Base-by-base conservation (phyloP, 2,329 filamentous ascomycete species). In the Xylariaceae sp. region DNA sequence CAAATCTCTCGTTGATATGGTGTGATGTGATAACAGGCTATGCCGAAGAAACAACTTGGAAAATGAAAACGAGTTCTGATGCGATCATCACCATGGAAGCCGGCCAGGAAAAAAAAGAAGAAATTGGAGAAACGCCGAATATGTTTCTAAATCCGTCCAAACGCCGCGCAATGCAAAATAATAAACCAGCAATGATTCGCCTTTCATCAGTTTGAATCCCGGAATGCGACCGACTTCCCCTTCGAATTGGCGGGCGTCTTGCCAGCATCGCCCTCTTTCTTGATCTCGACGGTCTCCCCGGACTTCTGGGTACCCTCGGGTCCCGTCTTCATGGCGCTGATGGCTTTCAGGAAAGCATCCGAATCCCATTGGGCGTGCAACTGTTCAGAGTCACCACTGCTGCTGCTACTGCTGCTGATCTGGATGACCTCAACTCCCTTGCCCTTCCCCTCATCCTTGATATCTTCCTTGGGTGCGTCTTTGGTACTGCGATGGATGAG, bases 401-500 rank as follows among this genome's bases (percentile, higher is more conserved):
- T 63, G 15, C 57, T 64, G 13, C 61, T 54, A 9, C 49, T 51
- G 49, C 49, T 51, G 49, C 64, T 61, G 35, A 64, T 55, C 13
- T 57, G 57, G 17, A 62, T 59, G 37, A 41, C 15, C 4, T 60
- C 51, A 52, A 48, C 15, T 17, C 64, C 66, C 54, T 66, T 68
- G n/a, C 57, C 66, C 53, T 68, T 68, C 11, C 57, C 67, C 51
- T 69, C 69, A 45, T 56, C 62, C 39, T 71, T 70, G 10, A 50
- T 57, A 1, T 64, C 60, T 17, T 59, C 58, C 4, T 62, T 64
- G 34, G 9, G 4, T 60, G 23, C 6, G 53, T 59, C 44, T 49
- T 18, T 55, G 55, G 48, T 56, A 57, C 57, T 62, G 15, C 70
- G 69, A 53, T 85, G 77, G 64, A 90, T 87, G 64, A 96, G 82